Evolutionary conservation across 257 asterid genomes (phyloP).

Genomic region (Salvia miltiorrhiza): DNA sequence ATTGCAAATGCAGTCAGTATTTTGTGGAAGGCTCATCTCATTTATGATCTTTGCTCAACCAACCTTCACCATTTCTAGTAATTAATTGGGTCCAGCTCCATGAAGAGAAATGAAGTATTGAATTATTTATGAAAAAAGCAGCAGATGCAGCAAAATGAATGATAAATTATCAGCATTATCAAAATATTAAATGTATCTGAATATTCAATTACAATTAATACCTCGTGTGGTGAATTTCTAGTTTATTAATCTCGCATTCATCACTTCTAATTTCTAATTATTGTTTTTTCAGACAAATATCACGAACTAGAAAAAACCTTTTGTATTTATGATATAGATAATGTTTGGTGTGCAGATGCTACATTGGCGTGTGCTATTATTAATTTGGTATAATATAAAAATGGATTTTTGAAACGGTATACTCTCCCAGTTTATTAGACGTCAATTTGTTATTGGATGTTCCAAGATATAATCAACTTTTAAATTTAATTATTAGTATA

Average conservation of each 20-base stretch:
- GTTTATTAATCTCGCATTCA: not conserved
- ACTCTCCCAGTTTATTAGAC: too few relatives aligned
- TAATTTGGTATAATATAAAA: too few relatives aligned
- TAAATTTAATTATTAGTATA: too few relatives aligned
- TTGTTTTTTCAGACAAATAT: not conserved
- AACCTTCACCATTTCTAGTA: not conserved
- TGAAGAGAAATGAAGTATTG: not conserved
- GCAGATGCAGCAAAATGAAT: not conserved
- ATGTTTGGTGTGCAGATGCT: not conserved
- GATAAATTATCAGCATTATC: not conserved
- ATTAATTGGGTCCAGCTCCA: not conserved
- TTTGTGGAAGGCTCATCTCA: not conserved
- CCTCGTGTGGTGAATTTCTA: not conserved
- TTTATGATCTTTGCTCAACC: slow-evolving; percentile 7
- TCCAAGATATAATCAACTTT: too few relatives aligned
- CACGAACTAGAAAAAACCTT: not conserved
- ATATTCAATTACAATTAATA: not conserved
- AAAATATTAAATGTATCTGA: not conserved
- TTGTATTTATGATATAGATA: not conserved
- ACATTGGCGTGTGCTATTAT: not conserved
- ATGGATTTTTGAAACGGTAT: too few relatives aligned
- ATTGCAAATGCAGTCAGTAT: not conserved
- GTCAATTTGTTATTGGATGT: too few relatives aligned
- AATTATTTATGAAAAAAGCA: not conserved
- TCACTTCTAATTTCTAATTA: not conserved